These are phyloP conservation scores for Pisolithus microcarpus DNA, from an alignment of 768 basidiomycete genomes.

Conservation along the genomic window DNA sequence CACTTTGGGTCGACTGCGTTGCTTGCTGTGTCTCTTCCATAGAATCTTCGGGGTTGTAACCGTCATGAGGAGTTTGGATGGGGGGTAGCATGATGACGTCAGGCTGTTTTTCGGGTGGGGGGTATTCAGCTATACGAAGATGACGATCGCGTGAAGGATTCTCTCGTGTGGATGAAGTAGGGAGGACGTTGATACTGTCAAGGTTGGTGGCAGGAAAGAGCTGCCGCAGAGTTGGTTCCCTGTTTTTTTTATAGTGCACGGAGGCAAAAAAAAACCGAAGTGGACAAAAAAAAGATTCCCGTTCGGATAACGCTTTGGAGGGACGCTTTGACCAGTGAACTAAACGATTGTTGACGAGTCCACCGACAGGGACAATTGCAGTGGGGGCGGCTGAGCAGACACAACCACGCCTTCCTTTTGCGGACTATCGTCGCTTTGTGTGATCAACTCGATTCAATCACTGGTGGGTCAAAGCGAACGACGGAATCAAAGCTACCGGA, in stretches of 20 bases:
- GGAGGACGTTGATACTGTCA: background rate
- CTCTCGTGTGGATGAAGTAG: no score
- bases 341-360: background rate
- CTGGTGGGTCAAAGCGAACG: no score
- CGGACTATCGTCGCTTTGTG: background rate
- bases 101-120: background rate
- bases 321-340: conserved; percentile 6
- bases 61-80: conserved; percentile 11
- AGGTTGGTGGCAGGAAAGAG: background rate
- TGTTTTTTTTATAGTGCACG: background rate
- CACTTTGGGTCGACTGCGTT: conserved; percentile 33
- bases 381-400: background rate
- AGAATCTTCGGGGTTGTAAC: conserved; percentile 20
- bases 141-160: background rate
- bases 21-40: conserved; percentile 33
- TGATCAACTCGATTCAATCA: no score
- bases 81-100: conserved; percentile 1
- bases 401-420: conserved; percentile 9
- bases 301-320: conserved; percentile 1
- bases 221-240: no score
- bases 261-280: background rate
- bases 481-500: no score
- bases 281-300: background rate
- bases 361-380: conserved; percentile 16
- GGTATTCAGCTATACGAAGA: background rate